A percentile compares a stretch with the other conserved stretches of the same genome.
Evolutionary conservation across 768 basidiomycete species (phyloP).

Genomic region (Tulasnella sp.): DNA sequence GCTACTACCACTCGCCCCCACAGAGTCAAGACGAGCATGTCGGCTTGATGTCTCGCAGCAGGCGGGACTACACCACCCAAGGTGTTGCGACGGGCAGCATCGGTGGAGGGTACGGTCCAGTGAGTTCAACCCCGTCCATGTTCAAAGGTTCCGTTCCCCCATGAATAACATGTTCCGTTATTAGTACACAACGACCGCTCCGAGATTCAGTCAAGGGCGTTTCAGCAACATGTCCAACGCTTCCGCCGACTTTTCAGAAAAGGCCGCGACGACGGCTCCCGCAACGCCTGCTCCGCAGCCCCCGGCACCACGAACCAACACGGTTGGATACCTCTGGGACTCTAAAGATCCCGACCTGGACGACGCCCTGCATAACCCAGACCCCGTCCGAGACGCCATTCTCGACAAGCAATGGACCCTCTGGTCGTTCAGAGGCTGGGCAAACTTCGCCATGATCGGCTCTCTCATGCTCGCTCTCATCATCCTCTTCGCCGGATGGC

Average conservation of each 20-base stretch:
- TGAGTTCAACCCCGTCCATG: neutral
- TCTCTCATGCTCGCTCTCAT: constrained; percentile 69
- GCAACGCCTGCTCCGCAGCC: constrained; percentile 34
- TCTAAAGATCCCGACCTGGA: constrained; percentile 77
- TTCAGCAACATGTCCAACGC: constrained; percentile 36
- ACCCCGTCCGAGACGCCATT: constrained; percentile 68
- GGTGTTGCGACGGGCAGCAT: constrained; percentile 81
- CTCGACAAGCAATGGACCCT: constrained; percentile 65
- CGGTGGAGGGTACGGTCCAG: constrained; percentile 78
- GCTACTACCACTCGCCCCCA: constrained; percentile 38
- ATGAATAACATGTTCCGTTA: neutral
- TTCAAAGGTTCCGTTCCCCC: neutral
- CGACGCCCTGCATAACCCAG: constrained; percentile 88
- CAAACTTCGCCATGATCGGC: constrained; percentile 74
- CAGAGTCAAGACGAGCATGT: constrained; percentile 48
- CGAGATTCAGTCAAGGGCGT: constrained; percentile 21
- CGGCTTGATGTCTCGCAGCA: neutral
- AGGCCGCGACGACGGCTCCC: constrained; percentile 25
- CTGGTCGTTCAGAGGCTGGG: constrained; percentile 83
- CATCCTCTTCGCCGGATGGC: constrained; percentile 85
- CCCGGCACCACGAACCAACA: constrained; percentile 52
- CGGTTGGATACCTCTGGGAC: constrained; percentile 76
- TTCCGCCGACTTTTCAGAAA: constrained; percentile 32
- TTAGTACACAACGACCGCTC: constrained; percentile 7
- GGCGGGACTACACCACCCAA: constrained; percentile 57